Evolutionary conservation across 2,329 filamentous ascomycete species (phyloP).

Genomic region (Nemania sp.): DNA sequence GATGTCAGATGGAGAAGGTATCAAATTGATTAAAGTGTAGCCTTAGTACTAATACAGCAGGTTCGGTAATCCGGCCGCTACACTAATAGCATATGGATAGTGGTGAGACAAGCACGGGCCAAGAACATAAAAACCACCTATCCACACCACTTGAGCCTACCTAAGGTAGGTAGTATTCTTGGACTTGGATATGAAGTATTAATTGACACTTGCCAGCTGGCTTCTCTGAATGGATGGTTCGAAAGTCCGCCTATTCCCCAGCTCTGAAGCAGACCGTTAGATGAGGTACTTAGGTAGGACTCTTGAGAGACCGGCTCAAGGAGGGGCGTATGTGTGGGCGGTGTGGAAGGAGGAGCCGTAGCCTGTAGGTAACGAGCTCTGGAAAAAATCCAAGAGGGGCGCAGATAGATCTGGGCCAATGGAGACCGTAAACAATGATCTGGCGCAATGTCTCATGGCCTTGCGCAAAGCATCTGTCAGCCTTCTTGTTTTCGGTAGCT

Average conservation of each 20-base stretch:
- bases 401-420: constrained; percentile 29
- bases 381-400: constrained; percentile 22
- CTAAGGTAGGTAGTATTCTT: background rate
- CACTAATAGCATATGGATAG: background rate
- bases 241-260: background rate
- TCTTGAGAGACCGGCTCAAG: constrained; percentile 14
- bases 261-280: constrained; percentile 5
- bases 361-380: constrained; percentile 9
- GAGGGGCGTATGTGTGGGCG: constrained; percentile 1
- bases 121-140: background rate
- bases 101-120: background rate
- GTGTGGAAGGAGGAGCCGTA: background rate
- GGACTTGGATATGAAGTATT: background rate
- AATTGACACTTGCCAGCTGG: background rate
- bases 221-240: background rate
- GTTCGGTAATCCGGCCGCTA: too few relatives aligned
- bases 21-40: constrained; percentile 22
- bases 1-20: background rate
- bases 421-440: constrained; percentile 31
- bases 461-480: constrained; percentile 22
- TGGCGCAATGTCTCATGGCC: constrained; percentile 33
- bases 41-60: too few relatives aligned
- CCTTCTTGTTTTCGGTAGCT: constrained; percentile 18
- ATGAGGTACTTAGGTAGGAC: background rate
- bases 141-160: too few relatives aligned